Base-by-base conservation (phyloP, 768 basidiomycete species). In the Mycena metata region DNA sequence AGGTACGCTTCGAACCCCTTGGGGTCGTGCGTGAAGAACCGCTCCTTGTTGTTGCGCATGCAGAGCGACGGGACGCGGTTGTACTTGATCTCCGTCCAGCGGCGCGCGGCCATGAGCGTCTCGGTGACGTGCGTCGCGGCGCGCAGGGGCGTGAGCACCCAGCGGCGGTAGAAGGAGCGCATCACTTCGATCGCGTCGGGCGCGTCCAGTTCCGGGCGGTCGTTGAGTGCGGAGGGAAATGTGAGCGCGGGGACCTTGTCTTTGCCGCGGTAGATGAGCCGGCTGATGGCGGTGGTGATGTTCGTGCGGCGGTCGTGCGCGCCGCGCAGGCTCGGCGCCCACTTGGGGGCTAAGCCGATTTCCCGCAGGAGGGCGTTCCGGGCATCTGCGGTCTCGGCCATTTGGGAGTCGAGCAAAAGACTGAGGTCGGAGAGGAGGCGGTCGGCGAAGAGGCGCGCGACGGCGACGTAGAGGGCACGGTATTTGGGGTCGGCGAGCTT, bases 281-380 rank as follows among this genome's bases (percentile, higher is more conserved):
- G 78, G 16, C 82, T 79, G 49, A 93, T 85, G 42, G 91, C 90
- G 0, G 91, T 89, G 6, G 88, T 76, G 69, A 93, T 88, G 75
- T 90, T 89, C 3, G 89, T 89, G 63, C 84, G 79, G 12, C 86
- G 83, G 72, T 93, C 92, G 62, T 92, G 91, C 5, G 88, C 82
- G 4, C 81, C 79, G 5, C 76, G 82, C 15, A 88, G 87, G 2
- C 87, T 86, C 0, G 92, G 91, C 0, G 90, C 91, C 91, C 91
- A 93, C 76, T 93, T 94, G 1, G 84, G 83, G 1, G 85, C 90
- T 17, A 91, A 84, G 9, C 86, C 86, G 21, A 93, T 78, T 36
- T 81, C 78, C 67, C 77, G 82, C 8, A 84, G 70, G 24, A 85
- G 76, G 5, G 70, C 57, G 7, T 76, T 67, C 42, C 65, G 79